These are phyloP conservation scores for Porcisia hertigi DNA, from an alignment of 208 protist species.

Conservation along the genomic window DNA sequence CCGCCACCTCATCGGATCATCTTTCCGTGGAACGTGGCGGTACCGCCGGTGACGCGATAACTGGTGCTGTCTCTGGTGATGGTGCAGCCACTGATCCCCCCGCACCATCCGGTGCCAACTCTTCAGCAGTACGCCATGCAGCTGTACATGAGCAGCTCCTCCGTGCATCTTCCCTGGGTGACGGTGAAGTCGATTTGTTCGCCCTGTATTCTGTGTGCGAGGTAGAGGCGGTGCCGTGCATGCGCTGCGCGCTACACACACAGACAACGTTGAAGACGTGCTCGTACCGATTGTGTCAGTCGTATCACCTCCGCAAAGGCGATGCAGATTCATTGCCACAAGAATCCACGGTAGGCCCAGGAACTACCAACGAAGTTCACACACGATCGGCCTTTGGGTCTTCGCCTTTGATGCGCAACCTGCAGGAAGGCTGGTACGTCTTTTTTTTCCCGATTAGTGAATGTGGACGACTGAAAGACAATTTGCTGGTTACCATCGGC, in stretches of 20 bases:
- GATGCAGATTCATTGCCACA: background rate
- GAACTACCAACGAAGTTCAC: background rate
- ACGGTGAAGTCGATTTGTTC: conserved; percentile 29
- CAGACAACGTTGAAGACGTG: conserved; percentile 45
- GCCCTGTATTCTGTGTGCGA: conserved; percentile 34
- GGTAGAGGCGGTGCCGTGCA: conserved; percentile 26
- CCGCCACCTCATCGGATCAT: background rate
- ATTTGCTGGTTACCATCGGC: conserved; percentile 39
- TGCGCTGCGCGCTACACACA: conserved; percentile 31
- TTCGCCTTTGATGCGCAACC: background rate
- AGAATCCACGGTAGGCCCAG: background rate
- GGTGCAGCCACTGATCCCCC: background rate
- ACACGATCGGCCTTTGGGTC: background rate
- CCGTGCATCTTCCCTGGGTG: conserved; percentile 5
- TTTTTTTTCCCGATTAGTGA: conserved; percentile 78
- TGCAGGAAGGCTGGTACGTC: conserved; percentile 27
- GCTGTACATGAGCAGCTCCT: conserved; percentile 14
- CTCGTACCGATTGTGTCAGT: conserved; percentile 44
- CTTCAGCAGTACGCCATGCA: background rate
- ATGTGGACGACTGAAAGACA: conserved; percentile 42
- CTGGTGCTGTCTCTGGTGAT: background rate
- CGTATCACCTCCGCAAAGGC: conserved; percentile 18
- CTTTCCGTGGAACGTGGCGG: background rate
- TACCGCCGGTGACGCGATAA: background rate
- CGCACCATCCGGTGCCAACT: background rate